These are phyloP conservation scores for Microcos paniculata DNA, from an alignment of 345 rosid species.

Conservation along the genomic window DNA sequence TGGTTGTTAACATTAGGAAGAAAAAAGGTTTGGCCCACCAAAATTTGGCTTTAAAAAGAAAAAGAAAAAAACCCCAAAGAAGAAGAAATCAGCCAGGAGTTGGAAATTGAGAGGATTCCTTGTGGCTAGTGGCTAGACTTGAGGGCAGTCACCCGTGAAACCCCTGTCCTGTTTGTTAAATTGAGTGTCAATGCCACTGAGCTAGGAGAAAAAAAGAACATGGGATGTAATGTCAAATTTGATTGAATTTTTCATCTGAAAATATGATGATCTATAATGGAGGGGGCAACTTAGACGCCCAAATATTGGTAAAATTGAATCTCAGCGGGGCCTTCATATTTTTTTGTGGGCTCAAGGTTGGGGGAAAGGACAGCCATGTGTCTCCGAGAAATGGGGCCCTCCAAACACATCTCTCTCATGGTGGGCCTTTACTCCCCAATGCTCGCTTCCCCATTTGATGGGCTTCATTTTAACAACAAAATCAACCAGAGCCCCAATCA, in stretches of 20 bases:
- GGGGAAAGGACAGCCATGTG: not conserved
- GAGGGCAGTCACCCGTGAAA: too few relatives aligned
- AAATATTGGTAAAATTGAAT: not conserved
- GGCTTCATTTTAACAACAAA: not conserved
- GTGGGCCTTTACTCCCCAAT: not conserved
- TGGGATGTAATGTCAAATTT: not conserved
- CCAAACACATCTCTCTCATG: not conserved
- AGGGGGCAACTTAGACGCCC: too few relatives aligned
- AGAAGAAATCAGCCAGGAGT: too few relatives aligned
- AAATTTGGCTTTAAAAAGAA: too few relatives aligned
- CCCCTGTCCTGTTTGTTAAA: too few relatives aligned
- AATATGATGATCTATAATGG: not conserved
- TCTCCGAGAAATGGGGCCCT: not conserved
- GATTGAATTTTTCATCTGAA: not conserved
- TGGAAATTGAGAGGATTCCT: too few relatives aligned
- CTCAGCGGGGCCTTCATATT: not conserved
- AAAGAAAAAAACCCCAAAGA: too few relatives aligned
- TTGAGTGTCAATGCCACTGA: too few relatives aligned
- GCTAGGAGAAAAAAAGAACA: too few relatives aligned
- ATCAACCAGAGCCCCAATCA: not conserved
- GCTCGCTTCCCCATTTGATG: not conserved
- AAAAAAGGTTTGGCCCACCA: too few relatives aligned
- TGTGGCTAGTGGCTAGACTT: too few relatives aligned
- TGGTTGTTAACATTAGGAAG: not conserved
- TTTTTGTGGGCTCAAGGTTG: not conserved